Evolutionary conservation across 78 protist genomes (phyloP), one percentile per base, ranked within the genome.

Genomic region (Planoprotostelium fungivorum): DNA sequence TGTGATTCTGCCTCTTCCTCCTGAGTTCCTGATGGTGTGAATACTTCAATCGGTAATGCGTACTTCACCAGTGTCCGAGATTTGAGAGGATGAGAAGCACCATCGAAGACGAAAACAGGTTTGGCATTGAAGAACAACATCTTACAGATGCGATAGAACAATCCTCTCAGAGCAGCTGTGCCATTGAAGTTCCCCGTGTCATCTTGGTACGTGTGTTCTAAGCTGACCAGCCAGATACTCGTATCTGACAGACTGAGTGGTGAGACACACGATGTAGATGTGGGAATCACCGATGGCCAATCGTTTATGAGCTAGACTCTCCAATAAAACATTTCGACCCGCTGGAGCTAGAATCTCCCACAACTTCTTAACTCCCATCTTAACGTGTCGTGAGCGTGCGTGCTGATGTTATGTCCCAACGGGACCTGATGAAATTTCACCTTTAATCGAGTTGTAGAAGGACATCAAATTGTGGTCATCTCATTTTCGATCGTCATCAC

Each of bases 91-190:
- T 91, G 95, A 29, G 95, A 35, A 0, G 37, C 84, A 0, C 96
- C 96, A 35, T 94, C 96, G 31, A 94, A 94, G 31, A 94, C 96
- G 51, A 94, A 39, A 25, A 90, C 93, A 0, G 92, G 96, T 37
- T 35, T 0, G 31, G 88, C 88, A 35, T 84, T 83, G 87, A 51
- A 89, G 85, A 84, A 88, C n/a, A 94, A 0, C 38, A 94, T 87
- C 38, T 86, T 90, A 84, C 88, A 63, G 10, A 94, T 28, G 1
- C 93, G 86, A 0, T 88, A 38, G 73, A 94, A 91, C 37, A 94
- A 0, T 35, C 89, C 93, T 34, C 84, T 38, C 51, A 94, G 29
- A 39, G 90, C 92, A n/a, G 93, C 93, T 38, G 89, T 88, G 0
- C 5, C 1, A 35, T 84, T 31, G 84, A 34, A n/a, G 0, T 34